These are phyloP conservation scores for Cercospora brassicicola DNA, from an alignment of 2,329 filamentous ascomycete genomes.

Conservation along the genomic window DNA sequence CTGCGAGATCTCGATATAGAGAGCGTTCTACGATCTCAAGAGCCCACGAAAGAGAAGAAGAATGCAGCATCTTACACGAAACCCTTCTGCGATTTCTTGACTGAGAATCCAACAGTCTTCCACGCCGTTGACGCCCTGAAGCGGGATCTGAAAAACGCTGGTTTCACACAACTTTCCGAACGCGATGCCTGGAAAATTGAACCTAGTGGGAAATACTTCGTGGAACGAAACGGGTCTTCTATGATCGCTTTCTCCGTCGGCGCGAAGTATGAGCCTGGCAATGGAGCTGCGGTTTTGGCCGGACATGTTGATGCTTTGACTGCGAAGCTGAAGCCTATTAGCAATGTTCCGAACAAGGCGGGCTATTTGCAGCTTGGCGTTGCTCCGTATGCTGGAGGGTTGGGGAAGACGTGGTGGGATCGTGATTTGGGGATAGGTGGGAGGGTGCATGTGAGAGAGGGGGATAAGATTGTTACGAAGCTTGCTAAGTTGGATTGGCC, in stretches of 20 bases:
- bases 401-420: slow-evolving; percentile 96
- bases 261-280: slow-evolving; percentile 75
- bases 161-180: slow-evolving; percentile 77
- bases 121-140: slow-evolving; percentile 82
- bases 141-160: slow-evolving; percentile 66
- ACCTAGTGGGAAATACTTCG: slow-evolving; percentile 84
- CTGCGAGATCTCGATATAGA: not conserved
- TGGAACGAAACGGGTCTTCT: slow-evolving; percentile 79
- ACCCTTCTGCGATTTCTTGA: slow-evolving; percentile 74
- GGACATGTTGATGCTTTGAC: slow-evolving; percentile 93
- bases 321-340: slow-evolving; percentile 86
- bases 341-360: slow-evolving; percentile 76
- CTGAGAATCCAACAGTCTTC: slow-evolving; percentile 87
- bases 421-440: slow-evolving; percentile 89
- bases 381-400: slow-evolving; percentile 83
- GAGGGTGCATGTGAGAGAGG: slow-evolving; percentile 78
- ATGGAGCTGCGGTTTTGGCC: slow-evolving; percentile 83
- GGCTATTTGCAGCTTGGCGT: slow-evolving; percentile 89
- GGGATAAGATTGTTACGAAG: slow-evolving; percentile 74
- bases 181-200: slow-evolving; percentile 79
- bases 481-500: slow-evolving; percentile 93
- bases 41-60: slow-evolving; percentile 11
- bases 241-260: slow-evolving; percentile 85
- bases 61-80: slow-evolving; percentile 36
- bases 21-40: slow-evolving; percentile 7